Conservation (phyloP, 306 rosid genomes). For the Citrullus mucosospermus region DNA sequence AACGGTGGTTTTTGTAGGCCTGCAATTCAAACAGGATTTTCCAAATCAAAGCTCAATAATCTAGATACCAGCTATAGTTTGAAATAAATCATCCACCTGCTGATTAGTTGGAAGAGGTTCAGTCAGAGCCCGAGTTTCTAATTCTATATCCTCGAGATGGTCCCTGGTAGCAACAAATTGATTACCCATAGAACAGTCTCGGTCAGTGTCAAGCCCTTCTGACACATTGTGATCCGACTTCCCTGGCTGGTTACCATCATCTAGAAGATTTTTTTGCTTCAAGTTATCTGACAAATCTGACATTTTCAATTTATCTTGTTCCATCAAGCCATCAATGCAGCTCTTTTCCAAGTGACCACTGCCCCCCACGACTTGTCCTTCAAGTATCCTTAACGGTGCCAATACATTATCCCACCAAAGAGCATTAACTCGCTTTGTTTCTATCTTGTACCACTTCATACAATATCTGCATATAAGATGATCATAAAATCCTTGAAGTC, state of each 20-base stretch:
- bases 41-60: not conserved
- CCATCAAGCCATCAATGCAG: constrained; percentile 6
- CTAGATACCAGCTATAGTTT: constrained; percentile 8
- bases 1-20: constrained; percentile 79
- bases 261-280: not conserved
- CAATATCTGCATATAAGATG: constrained; percentile 51
- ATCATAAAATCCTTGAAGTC: not conserved
- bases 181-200: constrained; percentile 21
- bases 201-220: constrained; percentile 8
- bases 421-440: constrained; percentile 57
- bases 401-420: constrained; percentile 79
- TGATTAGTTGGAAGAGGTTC: constrained; percentile 98
- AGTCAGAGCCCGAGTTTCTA: constrained; percentile 92
- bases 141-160: constrained; percentile 84
- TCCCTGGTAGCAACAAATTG: constrained; percentile 36
- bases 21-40: constrained; percentile 24
- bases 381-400: constrained; percentile 70
- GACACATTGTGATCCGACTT: constrained; percentile 12
- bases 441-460: constrained; percentile 81
- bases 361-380: constrained; percentile 51
- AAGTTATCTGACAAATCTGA: constrained; percentile 6
- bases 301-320: constrained; percentile 1
- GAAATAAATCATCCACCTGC: constrained; percentile 40
- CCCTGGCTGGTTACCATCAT: constrained; percentile 10
- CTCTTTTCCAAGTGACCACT: constrained; percentile 13